Base-by-base conservation (phyloP, 164 flowering plant genomes). In the Dillenia suffruticosa region DNA sequence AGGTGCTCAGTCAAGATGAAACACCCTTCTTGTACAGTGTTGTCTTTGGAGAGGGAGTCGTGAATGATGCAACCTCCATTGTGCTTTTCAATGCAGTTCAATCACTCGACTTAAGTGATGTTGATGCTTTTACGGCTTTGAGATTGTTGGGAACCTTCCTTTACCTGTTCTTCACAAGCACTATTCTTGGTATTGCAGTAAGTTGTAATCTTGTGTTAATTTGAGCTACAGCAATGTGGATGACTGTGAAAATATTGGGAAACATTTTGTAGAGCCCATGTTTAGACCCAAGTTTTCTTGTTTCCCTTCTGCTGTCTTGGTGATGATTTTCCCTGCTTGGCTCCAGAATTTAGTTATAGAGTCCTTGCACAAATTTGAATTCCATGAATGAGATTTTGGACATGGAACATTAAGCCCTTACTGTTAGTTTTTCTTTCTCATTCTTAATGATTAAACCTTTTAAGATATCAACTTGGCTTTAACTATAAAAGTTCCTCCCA, bases 21-120 rank as follows among this genome's bases (percentile, higher is more conserved):
- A 82, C 83, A 13, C 89, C 89, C 46, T 77, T 84, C 54, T 82
- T 82, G 48, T 82, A 84, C 77, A 84, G 89, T 69, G 64, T 84
- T 54, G 86, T 84, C 16, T 84, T 84, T 49, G 89, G 86, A 48
- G 90, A 84, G 57, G 90, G 90, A 61, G 87, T 84, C 11, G 90
- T 84, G 62, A 84, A 84, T 72, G 90, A 81, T 74, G 89, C 87
- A 45, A 84, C 87, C 40, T 84, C 89, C 22, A 77, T 81, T 72
- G 89, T 84, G 68, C 80, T 84, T 65, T 84, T 74, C 76, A 79
- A 82, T 70, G 64, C 87, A 61, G 79, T 82, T 48, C 90, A 81
- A 68, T 56, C 80, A n/a, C 68, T 82, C 15, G 70, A 84, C 54
- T 57, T 79, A 52, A 77, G 63, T 58, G 61, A 76, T 49, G 46